These are phyloP conservation scores for Serendipita sp. DNA, from an alignment of 768 basidiomycete genomes.

Conservation along the genomic window DNA sequence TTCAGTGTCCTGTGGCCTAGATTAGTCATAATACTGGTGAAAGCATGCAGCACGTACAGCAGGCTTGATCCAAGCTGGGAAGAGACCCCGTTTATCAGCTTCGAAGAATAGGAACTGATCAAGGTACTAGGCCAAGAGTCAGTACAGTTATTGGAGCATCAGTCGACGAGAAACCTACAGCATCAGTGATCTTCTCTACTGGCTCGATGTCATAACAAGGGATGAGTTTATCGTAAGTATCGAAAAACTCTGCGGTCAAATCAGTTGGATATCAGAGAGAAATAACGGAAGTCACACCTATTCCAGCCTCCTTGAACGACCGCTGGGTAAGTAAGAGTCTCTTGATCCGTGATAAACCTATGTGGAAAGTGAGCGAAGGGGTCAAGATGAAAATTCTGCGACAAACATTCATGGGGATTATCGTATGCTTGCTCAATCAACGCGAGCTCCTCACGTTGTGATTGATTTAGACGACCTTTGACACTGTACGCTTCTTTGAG, in stretches of 20 bases:
- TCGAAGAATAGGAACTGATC: slow-evolving; percentile 99
- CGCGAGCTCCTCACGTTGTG: slow-evolving; percentile 93
- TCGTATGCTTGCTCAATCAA: slow-evolving; percentile 98
- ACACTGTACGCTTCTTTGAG: slow-evolving; percentile 98
- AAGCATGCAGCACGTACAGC: slow-evolving; percentile 29
- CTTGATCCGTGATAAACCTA: slow-evolving; percentile 90
- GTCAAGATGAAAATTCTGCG: neutral
- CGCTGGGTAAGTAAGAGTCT: slow-evolving; percentile 90
- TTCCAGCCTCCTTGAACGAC: slow-evolving; percentile 95
- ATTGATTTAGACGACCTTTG: slow-evolving; percentile 89
- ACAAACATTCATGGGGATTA: slow-evolving; percentile 90
- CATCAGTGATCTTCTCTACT: slow-evolving; percentile 99
- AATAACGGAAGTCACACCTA: slow-evolving; percentile 20
- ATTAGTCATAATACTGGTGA: slow-evolving; percentile 13
- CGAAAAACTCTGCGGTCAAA: slow-evolving; percentile 53
- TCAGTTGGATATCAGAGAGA: neutral
- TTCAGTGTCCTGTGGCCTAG: slow-evolving; percentile 56
- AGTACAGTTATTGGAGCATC: slow-evolving; percentile 9
- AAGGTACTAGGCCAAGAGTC: slow-evolving; percentile 41
- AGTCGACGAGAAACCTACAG: slow-evolving; percentile 31
- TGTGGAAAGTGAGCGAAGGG: neutral
- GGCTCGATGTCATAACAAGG: slow-evolving; percentile 99
- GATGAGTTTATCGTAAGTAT: slow-evolving; percentile 95
- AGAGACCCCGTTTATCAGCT: slow-evolving; percentile 92
- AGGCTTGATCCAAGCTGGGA: slow-evolving; percentile 99